Base-by-base conservation (phyloP, 345 rosid genomes). In the Pistacia integerrima region DNA sequence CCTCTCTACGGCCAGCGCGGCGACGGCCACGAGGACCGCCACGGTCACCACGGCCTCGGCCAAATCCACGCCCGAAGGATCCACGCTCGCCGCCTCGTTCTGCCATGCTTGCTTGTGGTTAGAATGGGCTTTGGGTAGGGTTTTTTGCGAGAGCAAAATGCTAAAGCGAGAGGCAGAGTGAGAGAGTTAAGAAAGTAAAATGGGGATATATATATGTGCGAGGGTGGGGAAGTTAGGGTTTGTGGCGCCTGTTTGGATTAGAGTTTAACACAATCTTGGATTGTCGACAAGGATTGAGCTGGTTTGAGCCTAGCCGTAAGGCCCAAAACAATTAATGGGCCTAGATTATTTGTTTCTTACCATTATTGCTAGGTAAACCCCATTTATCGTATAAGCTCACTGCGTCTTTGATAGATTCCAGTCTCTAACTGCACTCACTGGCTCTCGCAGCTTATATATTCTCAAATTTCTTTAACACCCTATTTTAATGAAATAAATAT, bases 51-150 rank as follows among this genome's bases (percentile, higher is more conserved):
- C 92, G 86, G 0, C 87, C 86, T 0, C 89, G 82, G 22, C 94
- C 94, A 61, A 92, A 91, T 0, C 97, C 96, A 0, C 94, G 86
- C 4, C 91, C 87, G 69, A 90, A 89, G 0, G 88, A 80, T 0
- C 97, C 92, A 11, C 92, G 86, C 1, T 89, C 96, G n/a, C 97
- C 92, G 0, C 88, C 91, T 84, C 94, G 74, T 38, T 93, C 95
- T 1, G 94, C 90, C 97, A 93, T 90, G 18, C n/a, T 66, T 67
- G 71, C 3, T 65, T 18, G 13, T 10, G 73, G 0, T 0, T 8
- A 14, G 18, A 30, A 69, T 20, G 11, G 35, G 35, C 4, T 10
- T 11, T 64, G 36, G 25, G 17, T 59, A 72, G 75, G 75, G 75
- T 72, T 72, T 72, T 72, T 3, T 5, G n/a, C 11, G 44, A 13